Conservation (phyloP, 2,329 filamentous ascomycete genomes). For the Colletotrichum liriopes region DNA sequence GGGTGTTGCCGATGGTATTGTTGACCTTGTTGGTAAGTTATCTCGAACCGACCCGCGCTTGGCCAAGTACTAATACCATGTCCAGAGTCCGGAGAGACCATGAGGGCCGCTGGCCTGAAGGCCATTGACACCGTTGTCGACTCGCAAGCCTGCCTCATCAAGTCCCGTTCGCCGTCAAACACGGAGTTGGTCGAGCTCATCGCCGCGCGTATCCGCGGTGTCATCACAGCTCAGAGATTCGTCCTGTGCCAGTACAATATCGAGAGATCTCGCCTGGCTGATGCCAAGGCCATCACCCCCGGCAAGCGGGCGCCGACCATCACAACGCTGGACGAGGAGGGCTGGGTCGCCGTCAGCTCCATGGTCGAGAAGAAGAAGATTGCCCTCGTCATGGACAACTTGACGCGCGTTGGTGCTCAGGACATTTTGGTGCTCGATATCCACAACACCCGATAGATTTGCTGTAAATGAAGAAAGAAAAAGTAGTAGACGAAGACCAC, state of each 20-base stretch:
- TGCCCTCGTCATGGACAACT: conserved; percentile 88
- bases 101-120: conserved; percentile 94
- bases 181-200: conserved; percentile 87
- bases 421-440: conserved; percentile 91
- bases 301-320: conserved; percentile 95
- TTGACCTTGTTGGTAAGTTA: conserved; percentile 91
- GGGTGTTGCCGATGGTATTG: conserved; percentile 96
- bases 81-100: conserved; percentile 95
- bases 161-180: conserved; percentile 87
- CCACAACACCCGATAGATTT: conserved; percentile 77
- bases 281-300: conserved; percentile 85
- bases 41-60: not conserved
- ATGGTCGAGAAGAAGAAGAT: conserved; percentile 95
- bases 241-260: conserved; percentile 98
- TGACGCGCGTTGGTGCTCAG: conserved; percentile 82
- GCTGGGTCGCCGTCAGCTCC: conserved; percentile 93
- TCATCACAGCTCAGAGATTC: conserved; percentile 95
- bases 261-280: conserved; percentile 76
- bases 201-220: conserved; percentile 87
- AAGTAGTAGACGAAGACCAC: conserved; percentile 26
- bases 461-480: conserved; percentile 5
- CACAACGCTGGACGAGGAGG: conserved; percentile 88
- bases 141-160: conserved; percentile 91
- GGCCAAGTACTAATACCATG: not conserved
- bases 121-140: conserved; percentile 95